These are phyloP conservation scores for Dendrobium huoshanense DNA, from an alignment of 106 monocot species.

Conservation along the genomic window DNA sequence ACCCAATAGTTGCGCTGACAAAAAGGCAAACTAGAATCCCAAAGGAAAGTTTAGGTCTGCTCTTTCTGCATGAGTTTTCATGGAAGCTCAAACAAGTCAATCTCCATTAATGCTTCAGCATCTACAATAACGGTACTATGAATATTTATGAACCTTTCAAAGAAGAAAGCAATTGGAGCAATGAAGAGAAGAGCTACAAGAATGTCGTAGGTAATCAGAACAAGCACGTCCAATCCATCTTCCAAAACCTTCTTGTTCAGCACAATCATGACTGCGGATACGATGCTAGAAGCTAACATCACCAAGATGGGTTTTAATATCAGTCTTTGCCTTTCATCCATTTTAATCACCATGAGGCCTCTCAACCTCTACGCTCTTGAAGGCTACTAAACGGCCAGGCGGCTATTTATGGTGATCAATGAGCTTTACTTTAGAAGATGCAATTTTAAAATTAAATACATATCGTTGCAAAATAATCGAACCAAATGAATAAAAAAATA, in stretches of 20 bases:
- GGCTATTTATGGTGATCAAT: too few species aligned
- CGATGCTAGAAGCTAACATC: conserved; percentile 34
- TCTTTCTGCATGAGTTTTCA: conserved; percentile 6
- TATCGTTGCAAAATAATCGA: too few species aligned
- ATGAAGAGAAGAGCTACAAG: conserved; percentile 55
- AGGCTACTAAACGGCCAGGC: too few species aligned
- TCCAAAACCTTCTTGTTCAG: conserved; percentile 52
- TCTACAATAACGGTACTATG: too few species aligned
- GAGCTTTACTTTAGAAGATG: too few species aligned
- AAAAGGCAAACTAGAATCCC: conserved; percentile 38
- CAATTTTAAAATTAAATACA: too few species aligned
- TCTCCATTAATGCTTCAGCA: too few species aligned
- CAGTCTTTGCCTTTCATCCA: too few species aligned
- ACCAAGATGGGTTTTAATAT: conserved; percentile 24
- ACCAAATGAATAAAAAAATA: too few species aligned
- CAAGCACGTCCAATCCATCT: conserved; percentile 40
- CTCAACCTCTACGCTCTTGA: too few species aligned
- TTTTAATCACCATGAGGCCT: too few species aligned
- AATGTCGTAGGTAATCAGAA: conserved; percentile 47
- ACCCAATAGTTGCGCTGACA: conserved; percentile 61
- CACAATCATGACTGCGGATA: conserved; percentile 32
- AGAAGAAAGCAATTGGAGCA: conserved; percentile 52
- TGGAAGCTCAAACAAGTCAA: too few species aligned
- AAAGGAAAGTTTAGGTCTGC: conserved; percentile 46
- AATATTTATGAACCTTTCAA: conserved; percentile 27